Conservation (phyloP, 2,329 filamentous ascomycete genomes). For the Fulvia fulva region DNA sequence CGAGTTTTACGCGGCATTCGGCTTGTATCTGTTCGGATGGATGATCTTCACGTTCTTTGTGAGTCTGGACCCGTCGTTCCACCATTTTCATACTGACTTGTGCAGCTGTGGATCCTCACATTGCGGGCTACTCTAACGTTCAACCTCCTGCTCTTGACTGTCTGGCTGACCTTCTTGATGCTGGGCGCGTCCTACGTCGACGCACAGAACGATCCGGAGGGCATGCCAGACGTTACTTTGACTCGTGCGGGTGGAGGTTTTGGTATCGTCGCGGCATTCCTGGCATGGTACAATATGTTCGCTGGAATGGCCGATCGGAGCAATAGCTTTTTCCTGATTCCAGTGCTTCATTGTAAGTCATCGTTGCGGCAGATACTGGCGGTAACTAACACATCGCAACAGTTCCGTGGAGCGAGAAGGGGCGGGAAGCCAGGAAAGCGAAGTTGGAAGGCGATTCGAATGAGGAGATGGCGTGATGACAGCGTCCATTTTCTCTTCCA, state of each 20-base stretch:
- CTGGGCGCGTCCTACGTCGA: slow-evolving; percentile 5
- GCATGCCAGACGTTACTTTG: slow-evolving; percentile 1
- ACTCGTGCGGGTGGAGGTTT: slow-evolving; percentile 4
- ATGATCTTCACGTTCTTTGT: slow-evolving; percentile 7
- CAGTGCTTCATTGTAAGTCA: slow-evolving; percentile 8
- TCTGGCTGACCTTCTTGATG: slow-evolving; percentile 7
- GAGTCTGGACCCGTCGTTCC: background rate
- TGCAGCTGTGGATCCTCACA: slow-evolving; percentile 4
- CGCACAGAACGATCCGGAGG: slow-evolving; percentile 1
- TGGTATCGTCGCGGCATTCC: slow-evolving; percentile 6
- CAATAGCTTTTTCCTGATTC: slow-evolving; percentile 7
- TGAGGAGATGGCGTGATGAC: slow-evolving; percentile 2
- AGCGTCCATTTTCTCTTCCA: background rate
- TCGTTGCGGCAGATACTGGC: background rate
- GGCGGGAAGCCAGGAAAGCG: background rate
- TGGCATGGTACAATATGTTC: slow-evolving; percentile 10
- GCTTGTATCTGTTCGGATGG: slow-evolving; percentile 6
- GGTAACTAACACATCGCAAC: background rate
- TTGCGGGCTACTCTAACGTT: slow-evolving; percentile 4
- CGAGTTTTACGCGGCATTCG: slow-evolving; percentile 8
- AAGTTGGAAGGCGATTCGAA: slow-evolving; percentile 1
- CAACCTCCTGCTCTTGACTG: slow-evolving; percentile 5
- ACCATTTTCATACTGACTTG: background rate
- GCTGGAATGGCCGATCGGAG: slow-evolving; percentile 5
- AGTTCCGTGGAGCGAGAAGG: slow-evolving; percentile 10